phyloP scores from a whole-genome alignment of 177 flowering plant species.

The Tripterygium wilfordii region DNA sequence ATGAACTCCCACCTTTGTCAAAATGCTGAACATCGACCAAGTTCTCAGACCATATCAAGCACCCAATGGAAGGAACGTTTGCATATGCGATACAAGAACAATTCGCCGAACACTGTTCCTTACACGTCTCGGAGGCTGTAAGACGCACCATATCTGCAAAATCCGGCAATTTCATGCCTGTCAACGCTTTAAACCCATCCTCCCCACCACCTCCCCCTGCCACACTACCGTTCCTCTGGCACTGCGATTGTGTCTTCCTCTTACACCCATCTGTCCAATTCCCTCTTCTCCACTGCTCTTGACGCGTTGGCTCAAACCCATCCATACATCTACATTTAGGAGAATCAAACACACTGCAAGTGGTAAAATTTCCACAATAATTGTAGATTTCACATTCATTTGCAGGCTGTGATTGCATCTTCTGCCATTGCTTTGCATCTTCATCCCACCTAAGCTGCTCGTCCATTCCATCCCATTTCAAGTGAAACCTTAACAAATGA shows the following conservation, averaged over 20 bases:
- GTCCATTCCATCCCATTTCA: slow-evolving; percentile 31
- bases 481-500: slow-evolving; percentile 17
- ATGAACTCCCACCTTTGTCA: slow-evolving; percentile 16
- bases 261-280: slow-evolving; percentile 57
- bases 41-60: slow-evolving; percentile 41
- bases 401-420: slow-evolving; percentile 18
- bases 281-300: slow-evolving; percentile 31
- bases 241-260: slow-evolving; percentile 33
- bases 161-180: slow-evolving; percentile 45
- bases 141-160: slow-evolving; percentile 12
- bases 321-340: slow-evolving; percentile 33
- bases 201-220: slow-evolving; percentile 1
- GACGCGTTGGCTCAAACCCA: slow-evolving; percentile 33
- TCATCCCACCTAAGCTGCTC: slow-evolving; percentile 33
- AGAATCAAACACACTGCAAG: slow-evolving; percentile 16
- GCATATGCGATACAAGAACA: slow-evolving; percentile 54
- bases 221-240: slow-evolving; percentile 22
- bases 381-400: slow-evolving; percentile 36
- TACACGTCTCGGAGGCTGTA: slow-evolving; percentile 10
- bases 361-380: slow-evolving; percentile 39
- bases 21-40: slow-evolving; percentile 43
- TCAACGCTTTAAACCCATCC: slow-evolving; percentile 35
- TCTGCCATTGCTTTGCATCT: slow-evolving; percentile 21
- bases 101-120: slow-evolving; percentile 32
- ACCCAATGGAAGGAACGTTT: slow-evolving; percentile 29